Percentiles rank a stretch among this genome's conserved stretches.
Evolutionary conservation across 257 asterid species (phyloP).

Genomic region (Mentha longifolia): DNA sequence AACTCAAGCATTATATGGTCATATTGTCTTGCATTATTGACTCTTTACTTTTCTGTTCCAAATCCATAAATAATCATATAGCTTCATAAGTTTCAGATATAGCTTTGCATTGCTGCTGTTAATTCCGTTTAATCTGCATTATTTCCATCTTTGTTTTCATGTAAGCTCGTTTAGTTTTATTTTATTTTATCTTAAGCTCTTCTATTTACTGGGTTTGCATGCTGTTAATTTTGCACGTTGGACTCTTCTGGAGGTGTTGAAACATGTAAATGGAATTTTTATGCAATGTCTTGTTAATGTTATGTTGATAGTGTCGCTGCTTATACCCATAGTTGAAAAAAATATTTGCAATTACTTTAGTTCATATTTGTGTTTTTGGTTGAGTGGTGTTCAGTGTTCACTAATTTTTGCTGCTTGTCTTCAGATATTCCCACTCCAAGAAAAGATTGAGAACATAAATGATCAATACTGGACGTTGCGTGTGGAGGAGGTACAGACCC

Average conservation of each 20-base stretch:
- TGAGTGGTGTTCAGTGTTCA: background rate
- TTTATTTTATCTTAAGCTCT: background rate
- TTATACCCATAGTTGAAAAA: background rate
- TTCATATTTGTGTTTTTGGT: background rate
- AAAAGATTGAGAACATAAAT: slow-evolving; percentile 85
- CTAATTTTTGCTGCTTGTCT: slow-evolving; percentile 22
- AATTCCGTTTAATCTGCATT: slow-evolving; percentile 2
- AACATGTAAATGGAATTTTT: slow-evolving; percentile 7
- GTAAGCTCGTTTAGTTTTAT: background rate
- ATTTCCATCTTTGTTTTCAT: background rate
- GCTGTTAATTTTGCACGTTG: background rate
- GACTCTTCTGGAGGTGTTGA: slow-evolving; percentile 1
- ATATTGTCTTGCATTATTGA: slow-evolving; percentile 8
- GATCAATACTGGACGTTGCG: slow-evolving; percentile 90
- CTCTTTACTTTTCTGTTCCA: background rate
- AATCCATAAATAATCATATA: slow-evolving; percentile 4
- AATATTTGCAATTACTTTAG: background rate
- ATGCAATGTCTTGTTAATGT: background rate
- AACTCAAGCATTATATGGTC: background rate
- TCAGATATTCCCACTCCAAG: slow-evolving; percentile 74
- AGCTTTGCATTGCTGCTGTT: slow-evolving; percentile 2
- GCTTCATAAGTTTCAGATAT: background rate
- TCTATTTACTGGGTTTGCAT: background rate
- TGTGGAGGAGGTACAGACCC: slow-evolving; percentile 73
- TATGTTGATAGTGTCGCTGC: slow-evolving; percentile 21